Conservation (phyloP, 495 filamentous ascomycete genomes). For the Penicillium odoratum region DNA sequence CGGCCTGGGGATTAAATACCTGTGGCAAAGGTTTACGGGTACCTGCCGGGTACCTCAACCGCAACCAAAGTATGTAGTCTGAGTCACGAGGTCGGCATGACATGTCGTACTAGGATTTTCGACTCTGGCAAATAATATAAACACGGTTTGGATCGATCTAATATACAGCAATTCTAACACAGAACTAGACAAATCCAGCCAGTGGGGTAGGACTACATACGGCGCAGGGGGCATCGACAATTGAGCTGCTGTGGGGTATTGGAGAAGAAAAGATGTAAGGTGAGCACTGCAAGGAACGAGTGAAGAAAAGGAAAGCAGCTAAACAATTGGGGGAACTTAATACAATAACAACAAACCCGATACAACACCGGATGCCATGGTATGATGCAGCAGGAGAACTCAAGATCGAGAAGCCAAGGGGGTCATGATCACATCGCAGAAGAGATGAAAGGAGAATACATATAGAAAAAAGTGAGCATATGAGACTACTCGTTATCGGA, state of each 20-base stretch:
- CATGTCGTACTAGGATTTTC: not conserved
- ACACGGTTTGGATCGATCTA: slow-evolving; percentile 24
- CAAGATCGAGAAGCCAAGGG: slow-evolving; percentile 14
- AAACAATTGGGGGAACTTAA: slow-evolving; percentile 4
- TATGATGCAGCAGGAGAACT: slow-evolving; percentile 29
- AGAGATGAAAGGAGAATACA: slow-evolving; percentile 11
- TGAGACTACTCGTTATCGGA: slow-evolving; percentile 36
- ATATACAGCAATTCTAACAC: slow-evolving; percentile 42
- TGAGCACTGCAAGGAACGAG: not conserved
- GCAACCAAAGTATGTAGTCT: not conserved
- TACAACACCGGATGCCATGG: slow-evolving; percentile 32
- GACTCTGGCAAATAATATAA: not conserved
- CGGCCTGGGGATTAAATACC: not conserved
- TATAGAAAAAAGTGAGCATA: slow-evolving; percentile 5
- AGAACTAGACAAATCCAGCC: slow-evolving; percentile 18
- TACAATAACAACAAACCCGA: slow-evolving; percentile 11
- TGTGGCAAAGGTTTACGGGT: not conserved
- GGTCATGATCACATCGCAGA: slow-evolving; percentile 21
- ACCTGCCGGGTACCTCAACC: not conserved
- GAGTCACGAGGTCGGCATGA: too few relatives aligned
- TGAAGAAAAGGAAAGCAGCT: slow-evolving; percentile 11
- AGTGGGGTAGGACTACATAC: slow-evolving; percentile 25
- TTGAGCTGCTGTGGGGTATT: slow-evolving; percentile 24
- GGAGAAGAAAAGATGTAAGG: slow-evolving; percentile 6
- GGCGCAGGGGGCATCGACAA: slow-evolving; percentile 18